Evolutionary conservation across 2,329 filamentous ascomycete species (phyloP), one percentile per base, ranked within the genome.

Genomic region (Exophiala bonariae): DNA sequence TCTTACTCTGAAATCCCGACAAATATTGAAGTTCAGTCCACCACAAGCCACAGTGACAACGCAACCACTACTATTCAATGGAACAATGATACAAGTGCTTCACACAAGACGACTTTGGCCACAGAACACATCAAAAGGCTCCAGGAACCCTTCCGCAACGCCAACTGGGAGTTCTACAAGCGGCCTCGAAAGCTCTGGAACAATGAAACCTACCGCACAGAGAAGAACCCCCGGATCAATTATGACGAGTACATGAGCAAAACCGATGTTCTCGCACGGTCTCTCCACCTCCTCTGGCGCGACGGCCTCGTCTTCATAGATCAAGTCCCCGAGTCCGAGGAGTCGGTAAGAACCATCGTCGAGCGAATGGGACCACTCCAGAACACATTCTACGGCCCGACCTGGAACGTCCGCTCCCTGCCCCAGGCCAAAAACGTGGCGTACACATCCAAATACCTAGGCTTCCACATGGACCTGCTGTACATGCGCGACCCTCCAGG

Each of bases 391-490:
- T 97, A 97, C 66, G 93, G 93, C 33, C 75, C 78, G 58, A 95
- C 89, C 0, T 97, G 91, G 83, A 87, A 96, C 66, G 92, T 97
- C 10, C 81, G 83, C 44, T 89, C 85, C 3, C 86, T 95, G 43
- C 85, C 86, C 1, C 67, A 88, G 45, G 89, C 91, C 18, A 90
- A 92, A 63, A 97, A 97, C 64, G 87, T 96, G 3, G 92, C 93
- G 8, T 90, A 97, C 70, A 96, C 92, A 1, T 85, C 80, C 61
- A 78, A 85, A 39, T 85, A 84, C 61, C 81, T 97, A 1, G 88
- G 87, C 13, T 83, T 96, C 38, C 93, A 99, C 70, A 93, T 96
- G 81, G 93, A 97, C 64, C 78, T 97, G 32, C 77, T 96, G 45
- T 97, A 97, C 70, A 85, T 93, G 68, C 72, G 79, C 11, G 80